Percentiles rank a stretch among this genome's conserved stretches.
Conservation (phyloP, 306 rosid species). For the barrel medic (Medicago truncatula) region DNA sequence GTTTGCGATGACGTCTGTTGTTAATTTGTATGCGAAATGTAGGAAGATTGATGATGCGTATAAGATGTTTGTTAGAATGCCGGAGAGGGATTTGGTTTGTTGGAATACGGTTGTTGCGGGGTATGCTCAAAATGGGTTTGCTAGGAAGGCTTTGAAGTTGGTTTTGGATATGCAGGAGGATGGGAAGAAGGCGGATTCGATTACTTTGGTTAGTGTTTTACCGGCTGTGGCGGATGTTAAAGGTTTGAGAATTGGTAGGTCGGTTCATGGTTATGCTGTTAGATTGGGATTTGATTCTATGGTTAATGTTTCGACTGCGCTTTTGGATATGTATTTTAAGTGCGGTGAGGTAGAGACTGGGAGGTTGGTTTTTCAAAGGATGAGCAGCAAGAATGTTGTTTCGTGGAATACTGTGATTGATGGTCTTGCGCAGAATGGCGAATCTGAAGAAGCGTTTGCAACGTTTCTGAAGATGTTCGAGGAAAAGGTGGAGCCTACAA, state of each 20-base stretch:
- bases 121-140: constrained; percentile 79
- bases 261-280: constrained; percentile 69
- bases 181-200: constrained; percentile 71
- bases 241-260: constrained; percentile 70
- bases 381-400: constrained; percentile 71
- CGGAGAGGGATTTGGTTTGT: constrained; percentile 74
- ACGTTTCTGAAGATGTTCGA: constrained; percentile 71
- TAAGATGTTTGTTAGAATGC: constrained; percentile 93
- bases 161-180: constrained; percentile 71
- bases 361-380: constrained; percentile 61
- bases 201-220: constrained; percentile 79
- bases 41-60: constrained; percentile 68
- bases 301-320: constrained; percentile 70
- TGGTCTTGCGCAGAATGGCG: constrained; percentile 74
- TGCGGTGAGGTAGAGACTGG: constrained; percentile 67
- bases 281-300: constrained; percentile 68
- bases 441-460: constrained; percentile 66
- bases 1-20: constrained; percentile 86
- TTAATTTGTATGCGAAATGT: constrained; percentile 76
- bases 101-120: constrained; percentile 87
- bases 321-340: constrained; percentile 84
- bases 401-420: constrained; percentile 92
- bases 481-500: constrained; percentile 69
- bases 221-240: constrained; percentile 83
- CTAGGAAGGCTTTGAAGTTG: constrained; percentile 59